Percentiles rank a stretch among this genome's conserved stretches.
Evolutionary conservation across 176 grass and related monocot species (phyloP).

Genomic region (Carex cristatella): DNA sequence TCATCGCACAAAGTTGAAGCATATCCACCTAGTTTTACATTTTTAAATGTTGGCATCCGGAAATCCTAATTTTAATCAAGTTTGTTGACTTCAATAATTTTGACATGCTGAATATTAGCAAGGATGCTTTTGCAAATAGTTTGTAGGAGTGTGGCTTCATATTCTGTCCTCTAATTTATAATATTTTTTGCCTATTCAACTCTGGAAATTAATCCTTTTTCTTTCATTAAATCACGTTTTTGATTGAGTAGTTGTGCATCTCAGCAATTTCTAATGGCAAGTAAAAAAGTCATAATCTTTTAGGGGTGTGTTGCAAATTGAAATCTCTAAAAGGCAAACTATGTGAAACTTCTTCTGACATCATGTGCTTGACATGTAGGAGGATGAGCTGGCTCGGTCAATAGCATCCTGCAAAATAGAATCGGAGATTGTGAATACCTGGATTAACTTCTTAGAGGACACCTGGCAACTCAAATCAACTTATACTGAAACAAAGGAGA

Average conservation of each 20-base stretch:
- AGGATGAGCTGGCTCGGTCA: slow-evolving; percentile 89
- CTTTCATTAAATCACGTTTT: background rate
- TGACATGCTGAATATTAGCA: background rate
- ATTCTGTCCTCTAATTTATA: background rate
- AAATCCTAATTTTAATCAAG: background rate
- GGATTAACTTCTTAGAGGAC: slow-evolving; percentile 98
- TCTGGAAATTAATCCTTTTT: background rate
- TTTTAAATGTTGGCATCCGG: background rate
- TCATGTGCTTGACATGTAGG: slow-evolving; percentile 36
- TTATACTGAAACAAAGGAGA: slow-evolving; percentile 69
- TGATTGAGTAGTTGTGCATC: background rate
- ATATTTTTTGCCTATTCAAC: background rate
- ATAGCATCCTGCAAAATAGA: slow-evolving; percentile 83
- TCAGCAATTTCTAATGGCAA: background rate
- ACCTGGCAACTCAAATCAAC: slow-evolving; percentile 85
- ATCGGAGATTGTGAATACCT: slow-evolving; percentile 76
- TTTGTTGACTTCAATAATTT: background rate
- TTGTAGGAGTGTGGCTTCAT: background rate
- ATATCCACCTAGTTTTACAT: background rate
- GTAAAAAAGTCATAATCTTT: background rate
- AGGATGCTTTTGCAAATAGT: background rate
- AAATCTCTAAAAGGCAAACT: background rate
- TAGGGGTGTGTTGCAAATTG: background rate
- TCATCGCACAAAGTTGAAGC: background rate
- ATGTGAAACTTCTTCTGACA: background rate